These are phyloP conservation scores for Nymphaea thermarum DNA, from an alignment of 164 flowering plant species.

Conservation along the genomic window DNA sequence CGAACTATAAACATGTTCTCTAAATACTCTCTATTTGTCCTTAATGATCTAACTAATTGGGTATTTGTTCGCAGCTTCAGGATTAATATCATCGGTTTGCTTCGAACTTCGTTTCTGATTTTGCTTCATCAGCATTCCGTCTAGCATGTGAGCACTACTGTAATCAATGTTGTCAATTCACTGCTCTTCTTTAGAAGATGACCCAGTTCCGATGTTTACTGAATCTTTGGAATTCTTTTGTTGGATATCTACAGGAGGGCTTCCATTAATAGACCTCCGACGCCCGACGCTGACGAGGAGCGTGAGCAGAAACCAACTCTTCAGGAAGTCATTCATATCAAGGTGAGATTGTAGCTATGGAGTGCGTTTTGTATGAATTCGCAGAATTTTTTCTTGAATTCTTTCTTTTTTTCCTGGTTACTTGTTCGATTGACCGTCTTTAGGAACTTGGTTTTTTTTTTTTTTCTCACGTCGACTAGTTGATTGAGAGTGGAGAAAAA, in stretches of 20 bases:
- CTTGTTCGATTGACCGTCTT: neutral
- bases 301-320: slow-evolving; percentile 47
- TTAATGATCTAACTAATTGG: neutral
- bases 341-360: slow-evolving; percentile 21
- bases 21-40: neutral
- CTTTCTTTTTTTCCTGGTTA: neutral
- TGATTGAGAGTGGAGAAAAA: slow-evolving; percentile 90
- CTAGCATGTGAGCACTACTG: neutral
- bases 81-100: neutral
- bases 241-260: slow-evolving; percentile 32
- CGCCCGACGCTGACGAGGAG: slow-evolving; percentile 62
- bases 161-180: neutral
- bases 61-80: neutral
- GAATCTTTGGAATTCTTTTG: neutral
- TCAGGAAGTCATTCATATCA: slow-evolving; percentile 66
- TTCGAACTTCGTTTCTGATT: neutral
- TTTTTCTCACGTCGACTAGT: slow-evolving; percentile 14
- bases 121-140: neutral
- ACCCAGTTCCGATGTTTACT: neutral
- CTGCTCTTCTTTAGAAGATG: neutral
- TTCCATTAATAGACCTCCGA: slow-evolving; percentile 76
- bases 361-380: neutral
- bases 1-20: neutral
- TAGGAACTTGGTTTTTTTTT: neutral
- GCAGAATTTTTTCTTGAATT: neutral